Evolutionary conservation across 805 yeast genomes (phyloP), one percentile per base, ranked within the genome.

Genomic region (Candida arabinofermentans): DNA sequence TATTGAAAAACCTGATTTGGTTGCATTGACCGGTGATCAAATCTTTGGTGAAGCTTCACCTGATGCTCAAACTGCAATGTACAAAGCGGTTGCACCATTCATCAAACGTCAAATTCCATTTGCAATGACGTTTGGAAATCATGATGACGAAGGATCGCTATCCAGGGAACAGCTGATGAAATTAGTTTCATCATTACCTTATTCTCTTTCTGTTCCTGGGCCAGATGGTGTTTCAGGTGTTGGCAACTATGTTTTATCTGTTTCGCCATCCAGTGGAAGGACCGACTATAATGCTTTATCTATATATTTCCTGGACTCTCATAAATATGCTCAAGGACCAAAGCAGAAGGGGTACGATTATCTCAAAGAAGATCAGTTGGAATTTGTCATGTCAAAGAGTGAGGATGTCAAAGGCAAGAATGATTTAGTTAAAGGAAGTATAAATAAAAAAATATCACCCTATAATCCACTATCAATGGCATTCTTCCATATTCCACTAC

Each of bases 401-500:
- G 38, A 40, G 27, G 41, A 39, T 19, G 5, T 44, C 22, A 42
- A 36, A 21, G 44, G 44, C 27, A n/a, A 43, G 40, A 24, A 43
- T 8, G 30, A 38, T 14, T 26, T 23, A 5, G 32, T 18, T 4
- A 16, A 22, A 27, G 24, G 24, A 12, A 24, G 27, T 8, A 10
- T 24, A 17, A 31, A 18, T 18, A 37, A 24, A 16, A 38, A 38
- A 14, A 19, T 16, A 5, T 30, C 23, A 2, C 47, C 71, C 1
- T 65, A 67, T 14, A 62, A 62, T 4, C 82, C 77, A 29, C 55
- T 86, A 47, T 72, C 88, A 10, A 80, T 93, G 88, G 96, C 95
- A 1, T 91, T 93, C 54, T 86, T 90, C 72, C 99, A 93, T 58
- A 90, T 93, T 24, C 99, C 99, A 0, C 51, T 90, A 14, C 93